Evolutionary conservation across 257 asterid species (phyloP), one percentile per base, ranked within the genome.

Genomic region (Ilex asprella): DNA sequence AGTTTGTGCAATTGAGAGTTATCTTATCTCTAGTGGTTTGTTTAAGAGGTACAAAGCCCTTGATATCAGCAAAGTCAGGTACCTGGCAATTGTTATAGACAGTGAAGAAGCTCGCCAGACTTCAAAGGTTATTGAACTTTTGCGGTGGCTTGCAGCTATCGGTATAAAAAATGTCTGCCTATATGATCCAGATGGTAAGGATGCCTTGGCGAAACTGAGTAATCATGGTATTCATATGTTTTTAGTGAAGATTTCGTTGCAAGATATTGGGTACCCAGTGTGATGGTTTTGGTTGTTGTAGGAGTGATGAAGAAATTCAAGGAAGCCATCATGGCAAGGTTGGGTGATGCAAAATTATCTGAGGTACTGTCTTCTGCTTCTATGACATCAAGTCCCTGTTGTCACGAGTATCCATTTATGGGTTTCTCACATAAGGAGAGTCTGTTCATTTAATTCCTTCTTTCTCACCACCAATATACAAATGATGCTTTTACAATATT

Each of bases 51-150:
- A 85, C 70, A 69, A 62, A 67, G 31, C 70, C 56, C 70, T 93
- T 67, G 81, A 89, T 67, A 71, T 81, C 73, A 72, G 82, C 74
- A 93, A 82, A 73, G 92, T 89, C 47, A 70, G 70, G 67, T 90
- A 81, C 78, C 85, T 93, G 68, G 97, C 96, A 15, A 71, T 93
- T 76, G 97, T 83, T 76, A 79, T 93, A 55, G 99, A 89, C 72
- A 85, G 97, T 49, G 89, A 79, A 71, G 97, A 93, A 85, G 95
- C 96, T 58, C 74, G 70, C 30, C 69, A 87, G 44, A 84, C 87
- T 57, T 51, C 69, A 68, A 87, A 84, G 70, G 87, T 89, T 62
- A 79, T 84, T 60, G 82, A 87, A 55, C 79, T 93, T 39, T 63
- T 93, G 81, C 70, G 81, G 64, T 87, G 95, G 92, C 86, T 93